Evolutionary conservation across 805 yeast genomes (phyloP), one percentile per base, ranked within the genome.

Genomic region (Candida takata): DNA sequence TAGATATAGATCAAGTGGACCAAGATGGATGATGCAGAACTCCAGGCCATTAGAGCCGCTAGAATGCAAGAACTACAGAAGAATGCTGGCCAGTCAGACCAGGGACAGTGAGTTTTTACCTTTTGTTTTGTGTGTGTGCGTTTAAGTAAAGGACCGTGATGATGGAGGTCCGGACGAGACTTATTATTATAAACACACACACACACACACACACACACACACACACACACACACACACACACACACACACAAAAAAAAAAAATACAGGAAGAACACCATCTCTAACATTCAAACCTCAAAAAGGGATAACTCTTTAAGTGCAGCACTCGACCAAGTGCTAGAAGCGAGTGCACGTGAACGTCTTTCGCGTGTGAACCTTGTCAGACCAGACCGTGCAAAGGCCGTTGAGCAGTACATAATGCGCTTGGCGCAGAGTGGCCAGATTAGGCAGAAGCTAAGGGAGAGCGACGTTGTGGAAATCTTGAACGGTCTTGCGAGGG

Each of bases 31-130:
- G 90, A 86, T 55, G 61, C 77, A 16, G 98, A 90, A 59, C 65
- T 90, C 40, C 77, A 80, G 48, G 96, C 96, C 23, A 84, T 90
- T 44, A 74, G 97, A 49, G 86, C 85, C 30, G 97, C 97, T n/a
- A 74, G 97, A 47, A 61, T 90, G 48, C 79, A 81, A 17, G 95
- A 90, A 59, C 65, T 90, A 43, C 94, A 84, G 56, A 67, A 71
- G 42, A 69, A 68, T 41, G 58, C 72, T 2, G 72, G 71, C 5
- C 55, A 51, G 36, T 47, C 48, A 16, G 52, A 48, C 12, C 47
- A 34, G 12, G 41, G 37, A 27, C 31, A 34, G 36, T 34, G 32
- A 23, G 36, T 34, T 10, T n/a, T n/a, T n/a, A n/a, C n/a, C n/a
- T n/a, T n/a, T 8, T 25, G 11, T 8, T 11, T 8, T 21, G 24